These are phyloP conservation scores for Enterospora canceri DNA, from an alignment of 371 early-diverging fungal genomes.

Conservation along the genomic window DNA sequence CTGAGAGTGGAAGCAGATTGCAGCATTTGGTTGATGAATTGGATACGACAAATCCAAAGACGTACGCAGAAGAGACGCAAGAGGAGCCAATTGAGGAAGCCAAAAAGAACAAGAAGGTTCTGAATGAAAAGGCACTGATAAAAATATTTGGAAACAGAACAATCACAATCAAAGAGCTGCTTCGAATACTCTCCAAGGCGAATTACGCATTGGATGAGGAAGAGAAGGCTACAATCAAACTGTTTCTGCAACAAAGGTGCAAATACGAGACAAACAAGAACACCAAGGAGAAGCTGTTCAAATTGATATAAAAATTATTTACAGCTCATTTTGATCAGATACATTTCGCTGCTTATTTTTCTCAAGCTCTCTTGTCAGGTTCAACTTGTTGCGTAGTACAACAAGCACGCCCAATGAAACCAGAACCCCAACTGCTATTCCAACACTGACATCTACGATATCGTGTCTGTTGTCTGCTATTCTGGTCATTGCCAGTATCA, in stretches of 20 bases:
- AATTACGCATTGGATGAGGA: constrained; percentile 36
- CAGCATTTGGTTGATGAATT: constrained; percentile 34
- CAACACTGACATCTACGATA: not conserved
- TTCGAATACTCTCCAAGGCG: constrained; percentile 14
- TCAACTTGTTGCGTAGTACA: not conserved
- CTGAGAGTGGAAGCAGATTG: constrained; percentile 45
- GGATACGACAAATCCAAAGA: constrained; percentile 41
- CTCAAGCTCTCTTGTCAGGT: not conserved
- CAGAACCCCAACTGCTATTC: not conserved
- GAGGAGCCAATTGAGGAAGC: constrained; percentile 3
- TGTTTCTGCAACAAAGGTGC: constrained; percentile 45
- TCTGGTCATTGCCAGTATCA: not conserved
- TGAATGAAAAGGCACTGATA: constrained; percentile 20
- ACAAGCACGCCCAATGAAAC: not conserved
- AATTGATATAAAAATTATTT: constrained; percentile 32
- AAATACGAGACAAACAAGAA: constrained; percentile 18
- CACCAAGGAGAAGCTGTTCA: constrained; percentile 34
- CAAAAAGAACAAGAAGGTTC: constrained; percentile 12
- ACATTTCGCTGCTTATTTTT: not conserved
- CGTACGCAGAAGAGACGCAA: constrained; percentile 25
- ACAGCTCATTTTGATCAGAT: too few relatives aligned
- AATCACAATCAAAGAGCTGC: constrained; percentile 35
- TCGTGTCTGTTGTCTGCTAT: not conserved
- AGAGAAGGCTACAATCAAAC: constrained; percentile 30
- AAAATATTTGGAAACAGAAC: constrained; percentile 9